Evolutionary conservation across 1,284 basidiomycete genomes (phyloP), one percentile per base, ranked within the genome.

Genomic region (Cryptococcus wingfieldii): DNA sequence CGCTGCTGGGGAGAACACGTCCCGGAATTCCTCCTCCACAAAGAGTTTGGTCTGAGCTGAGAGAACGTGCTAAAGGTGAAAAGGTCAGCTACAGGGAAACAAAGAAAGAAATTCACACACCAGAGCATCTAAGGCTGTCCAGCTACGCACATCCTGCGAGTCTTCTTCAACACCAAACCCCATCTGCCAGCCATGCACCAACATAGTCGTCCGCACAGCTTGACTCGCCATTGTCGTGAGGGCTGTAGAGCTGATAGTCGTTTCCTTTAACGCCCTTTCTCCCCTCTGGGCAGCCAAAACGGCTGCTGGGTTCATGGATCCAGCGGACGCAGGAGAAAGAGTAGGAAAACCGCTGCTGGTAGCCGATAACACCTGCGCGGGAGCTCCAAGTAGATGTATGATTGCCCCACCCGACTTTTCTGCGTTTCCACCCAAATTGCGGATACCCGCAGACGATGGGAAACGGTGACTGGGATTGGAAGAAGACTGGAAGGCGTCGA

Each of bases 21-120:
- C 61, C 4, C 54, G 45, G 47, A 71, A 68, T 52, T 73, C 72
- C 19, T 68, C 62, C 46, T 75, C 71, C 19, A 75, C 63, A 38
- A 73, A 58, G 9, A 66, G 10, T 12, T 58, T 51, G 2, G 71
- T 70, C 50, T 75, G 66, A 27, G 70, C 68, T 5, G 63, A 51
- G 31, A 73, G 65, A 5, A 55, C 58, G 43, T 64, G 60, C 70
- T 73, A 31, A 18, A 6, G 23, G 23, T 18, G 19, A 56, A 37
- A 14, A 57, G 19, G 25, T 47, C 44, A 47, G 54, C 27, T 10
- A 50, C 8, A 25, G 5, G 7, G 39, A 25, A 16, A 47, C 9
- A 18, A 47, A 28, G 27, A 27, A 47, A 38, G 38, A 34, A 13
- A 5, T 41, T 23, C 16, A 65, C 68, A 62, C 50, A 73, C 71